These are phyloP conservation scores for Chaetomidium leptoderma DNA, from an alignment of 495 filamentous ascomycete species.

Conservation along the genomic window DNA sequence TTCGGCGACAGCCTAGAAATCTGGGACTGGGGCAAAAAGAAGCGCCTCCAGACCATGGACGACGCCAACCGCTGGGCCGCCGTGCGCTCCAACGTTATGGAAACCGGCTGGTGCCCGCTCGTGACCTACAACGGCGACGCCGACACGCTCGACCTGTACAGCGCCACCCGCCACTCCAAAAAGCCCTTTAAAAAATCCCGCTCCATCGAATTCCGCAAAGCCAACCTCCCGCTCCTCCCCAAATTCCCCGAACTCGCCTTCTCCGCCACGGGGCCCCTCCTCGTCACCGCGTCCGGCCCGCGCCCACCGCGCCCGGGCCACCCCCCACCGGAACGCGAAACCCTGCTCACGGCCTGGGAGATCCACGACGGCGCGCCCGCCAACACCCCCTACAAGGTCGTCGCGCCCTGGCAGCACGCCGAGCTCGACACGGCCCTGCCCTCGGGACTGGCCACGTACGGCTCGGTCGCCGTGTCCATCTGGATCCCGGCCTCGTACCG, in stretches of 20 bases:
- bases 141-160: constrained; percentile 52
- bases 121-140: constrained; percentile 30
- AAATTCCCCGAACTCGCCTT: constrained; percentile 38
- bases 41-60: constrained; percentile 33
- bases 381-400: constrained; percentile 32
- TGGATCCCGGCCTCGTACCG: constrained; percentile 37
- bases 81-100: constrained; percentile 33
- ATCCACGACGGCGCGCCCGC: constrained; percentile 23
- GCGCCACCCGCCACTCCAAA: constrained; percentile 59
- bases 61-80: constrained; percentile 36
- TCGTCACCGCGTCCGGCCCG: constrained; percentile 35
- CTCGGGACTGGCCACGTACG: constrained; percentile 31
- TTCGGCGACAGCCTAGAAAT: constrained; percentile 37
- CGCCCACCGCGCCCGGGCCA: constrained; percentile 32
- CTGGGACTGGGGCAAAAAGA: constrained; percentile 37
- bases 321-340: constrained; percentile 34
- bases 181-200: constrained; percentile 64
- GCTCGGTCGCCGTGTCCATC: constrained; percentile 33
- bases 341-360: constrained; percentile 35
- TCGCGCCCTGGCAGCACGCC: constrained; percentile 35
- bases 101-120: constrained; percentile 29
- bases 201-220: constrained; percentile 57
- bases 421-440: constrained; percentile 38
- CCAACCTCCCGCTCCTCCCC: constrained; percentile 32
- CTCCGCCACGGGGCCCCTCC: constrained; percentile 32